phyloP scores from a whole-genome alignment of 352 stramenopile species.

The Phytophthora aleatoria region DNA sequence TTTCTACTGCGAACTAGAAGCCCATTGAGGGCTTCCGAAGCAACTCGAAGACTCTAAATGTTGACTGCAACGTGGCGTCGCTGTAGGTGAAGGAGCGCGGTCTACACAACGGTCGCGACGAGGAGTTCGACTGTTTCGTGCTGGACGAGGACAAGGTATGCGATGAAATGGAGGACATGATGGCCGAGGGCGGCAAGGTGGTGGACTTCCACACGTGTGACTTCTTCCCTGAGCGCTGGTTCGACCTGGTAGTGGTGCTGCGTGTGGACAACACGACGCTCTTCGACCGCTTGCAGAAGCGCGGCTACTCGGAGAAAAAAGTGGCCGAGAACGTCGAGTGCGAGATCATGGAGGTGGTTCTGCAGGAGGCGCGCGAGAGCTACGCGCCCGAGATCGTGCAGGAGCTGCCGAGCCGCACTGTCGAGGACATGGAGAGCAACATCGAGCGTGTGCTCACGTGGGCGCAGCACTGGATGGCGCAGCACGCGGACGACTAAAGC shows the following conservation, averaged over 20 bases:
- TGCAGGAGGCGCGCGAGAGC: conserved; percentile 95
- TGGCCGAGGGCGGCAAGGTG: conserved; percentile 90
- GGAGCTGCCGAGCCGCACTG: conserved; percentile 92
- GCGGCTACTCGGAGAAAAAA: conserved; percentile 97
- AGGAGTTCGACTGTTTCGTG: conserved; percentile 96
- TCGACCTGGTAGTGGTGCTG: conserved; percentile 94
- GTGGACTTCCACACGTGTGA: conserved; percentile 98
- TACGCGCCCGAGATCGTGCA: conserved; percentile 96
- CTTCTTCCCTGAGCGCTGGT: conserved; percentile 98
- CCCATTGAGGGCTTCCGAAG: conserved; percentile 2
- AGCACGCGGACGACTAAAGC: conserved; percentile 44
- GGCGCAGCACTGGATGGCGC: conserved; percentile 91
- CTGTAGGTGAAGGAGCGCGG: conserved; percentile 68
- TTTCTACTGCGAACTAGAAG: conserved; percentile 9
- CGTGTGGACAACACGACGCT: conserved; percentile 92
- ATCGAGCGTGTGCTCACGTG: conserved; percentile 92
- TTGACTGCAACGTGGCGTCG: conserved; percentile 17
- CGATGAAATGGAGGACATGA: conserved; percentile 94
- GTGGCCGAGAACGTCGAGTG: conserved; percentile 96
- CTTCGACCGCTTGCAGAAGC: conserved; percentile 86
- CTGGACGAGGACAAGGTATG: conserved; percentile 98
- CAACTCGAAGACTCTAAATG: neutral
- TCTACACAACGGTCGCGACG: conserved; percentile 88
- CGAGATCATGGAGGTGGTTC: conserved; percentile 98
- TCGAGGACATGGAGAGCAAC: conserved; percentile 97